Conservation (phyloP, 768 basidiomycete species). For the Mycena epipterygia region DNA sequence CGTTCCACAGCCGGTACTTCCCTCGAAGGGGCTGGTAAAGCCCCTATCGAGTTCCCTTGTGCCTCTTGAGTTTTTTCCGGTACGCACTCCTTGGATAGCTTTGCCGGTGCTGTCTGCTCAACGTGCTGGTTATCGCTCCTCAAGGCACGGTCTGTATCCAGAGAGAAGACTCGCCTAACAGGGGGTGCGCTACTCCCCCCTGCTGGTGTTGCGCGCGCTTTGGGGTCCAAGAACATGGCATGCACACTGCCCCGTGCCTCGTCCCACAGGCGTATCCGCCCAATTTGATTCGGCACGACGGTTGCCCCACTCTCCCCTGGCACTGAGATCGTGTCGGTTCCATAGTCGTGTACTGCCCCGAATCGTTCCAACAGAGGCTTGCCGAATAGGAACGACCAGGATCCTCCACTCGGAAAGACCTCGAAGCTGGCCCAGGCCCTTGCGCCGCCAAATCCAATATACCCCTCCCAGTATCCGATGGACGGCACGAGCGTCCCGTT, state of each 20-base stretch:
- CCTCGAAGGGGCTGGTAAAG: conserved; percentile 25
- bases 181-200: conserved; percentile 27
- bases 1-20: conserved; percentile 8
- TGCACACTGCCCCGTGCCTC: conserved; percentile 19
- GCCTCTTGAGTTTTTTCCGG: not conserved
- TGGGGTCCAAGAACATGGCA: conserved; percentile 20
- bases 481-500: conserved; percentile 42
- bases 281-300: not conserved
- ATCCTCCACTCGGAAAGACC: conserved; percentile 39
- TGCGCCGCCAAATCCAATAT: conserved; percentile 29
- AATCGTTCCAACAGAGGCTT: conserved; percentile 35
- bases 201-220: conserved; percentile 12
- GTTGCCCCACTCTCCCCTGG: not conserved
- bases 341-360: conserved; percentile 33
- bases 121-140: not conserved
- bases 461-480: conserved; percentile 37
- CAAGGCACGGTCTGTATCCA: not conserved
- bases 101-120: too few species aligned
- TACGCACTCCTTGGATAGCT: too few species aligned
- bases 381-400: conserved; percentile 30
- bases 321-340: conserved; percentile 15
- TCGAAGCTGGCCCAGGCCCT: conserved; percentile 27
- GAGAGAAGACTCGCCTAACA: conserved; percentile 13
- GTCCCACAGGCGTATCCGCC: not conserved
- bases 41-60: conserved; percentile 25